Conservation (phyloP, 148 eudicot genomes). For the Rhododendron ovatum region DNA sequence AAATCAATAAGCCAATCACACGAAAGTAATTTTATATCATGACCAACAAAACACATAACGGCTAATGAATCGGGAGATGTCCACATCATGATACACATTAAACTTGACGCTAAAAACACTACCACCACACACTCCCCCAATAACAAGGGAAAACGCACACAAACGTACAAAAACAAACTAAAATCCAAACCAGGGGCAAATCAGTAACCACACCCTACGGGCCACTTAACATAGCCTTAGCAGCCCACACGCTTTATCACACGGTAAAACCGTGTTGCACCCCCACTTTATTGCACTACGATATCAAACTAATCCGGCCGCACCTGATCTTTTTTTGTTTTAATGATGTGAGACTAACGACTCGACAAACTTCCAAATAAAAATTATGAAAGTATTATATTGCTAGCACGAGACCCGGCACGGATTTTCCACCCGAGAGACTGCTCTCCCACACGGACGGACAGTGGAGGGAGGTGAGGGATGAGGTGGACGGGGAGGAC, state of each 20-base stretch:
- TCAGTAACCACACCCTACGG: background rate
- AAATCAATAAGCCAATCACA: background rate
- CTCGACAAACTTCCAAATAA: too few relatives aligned
- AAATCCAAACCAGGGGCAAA: background rate
- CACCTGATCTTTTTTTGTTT: too few relatives aligned
- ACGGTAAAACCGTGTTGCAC: background rate
- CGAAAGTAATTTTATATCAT: constrained; percentile 5
- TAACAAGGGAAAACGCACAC: background rate
- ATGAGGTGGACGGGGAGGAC: background rate
- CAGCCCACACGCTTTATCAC: background rate
- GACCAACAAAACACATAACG: constrained; percentile 1
- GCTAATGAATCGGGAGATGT: background rate
- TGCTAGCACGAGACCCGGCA: constrained; percentile 30
- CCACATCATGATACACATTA: background rate
- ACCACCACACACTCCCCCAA: constrained; percentile 2
- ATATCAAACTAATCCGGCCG: background rate
- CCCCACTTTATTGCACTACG: background rate
- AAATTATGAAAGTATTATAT: background rate
- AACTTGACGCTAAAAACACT: background rate
- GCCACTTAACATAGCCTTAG: background rate
- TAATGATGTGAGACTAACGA: too few relatives aligned
- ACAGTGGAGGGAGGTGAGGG: constrained; percentile 20
- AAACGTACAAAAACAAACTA: background rate
- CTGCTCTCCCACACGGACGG: constrained; percentile 32
- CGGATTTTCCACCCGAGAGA: constrained; percentile 24